phyloP scores from a whole-genome alignment of 2,329 filamentous ascomycete species.

The Lecanoromycetidae sp. region DNA sequence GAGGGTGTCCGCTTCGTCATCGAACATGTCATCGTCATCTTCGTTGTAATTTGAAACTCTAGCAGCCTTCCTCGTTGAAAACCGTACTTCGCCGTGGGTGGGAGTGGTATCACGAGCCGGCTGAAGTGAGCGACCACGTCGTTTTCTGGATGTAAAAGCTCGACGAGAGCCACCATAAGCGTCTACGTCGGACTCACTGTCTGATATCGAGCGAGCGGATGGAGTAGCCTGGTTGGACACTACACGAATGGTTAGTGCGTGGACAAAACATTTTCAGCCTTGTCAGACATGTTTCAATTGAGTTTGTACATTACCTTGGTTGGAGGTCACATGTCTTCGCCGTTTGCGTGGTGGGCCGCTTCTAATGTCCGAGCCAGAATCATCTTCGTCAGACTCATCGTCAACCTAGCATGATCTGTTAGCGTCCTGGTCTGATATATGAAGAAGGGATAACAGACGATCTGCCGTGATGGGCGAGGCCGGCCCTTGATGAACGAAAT shows the following conservation, averaged over 20 bases:
- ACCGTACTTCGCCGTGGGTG: conserved; percentile 68
- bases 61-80: conserved; percentile 75
- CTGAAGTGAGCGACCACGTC: conserved; percentile 57
- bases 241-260: no score
- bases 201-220: conserved; percentile 40
- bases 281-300: no score
- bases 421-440: not conserved
- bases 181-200: conserved; percentile 56
- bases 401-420: conserved; percentile 36
- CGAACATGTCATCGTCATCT: conserved; percentile 47
- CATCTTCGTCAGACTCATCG: conserved; percentile 48
- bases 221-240: conserved; percentile 24
- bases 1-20: conserved; percentile 45
- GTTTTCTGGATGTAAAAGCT: conserved; percentile 54
- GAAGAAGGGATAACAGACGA: conserved; percentile 37
- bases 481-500: conserved; percentile 34
- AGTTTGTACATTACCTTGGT: conserved; percentile 50
- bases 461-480: conserved; percentile 48
- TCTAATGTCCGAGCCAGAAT: conserved; percentile 63
- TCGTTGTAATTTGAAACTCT: conserved; percentile 60
- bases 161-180: conserved; percentile 68
- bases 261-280: no score
- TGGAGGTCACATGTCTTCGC: conserved; percentile 54
- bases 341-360: conserved; percentile 47
- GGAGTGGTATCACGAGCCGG: conserved; percentile 49